Base-by-base conservation (phyloP, 2,329 filamentous ascomycete genomes). In the Aureobasidium pullulans region DNA sequence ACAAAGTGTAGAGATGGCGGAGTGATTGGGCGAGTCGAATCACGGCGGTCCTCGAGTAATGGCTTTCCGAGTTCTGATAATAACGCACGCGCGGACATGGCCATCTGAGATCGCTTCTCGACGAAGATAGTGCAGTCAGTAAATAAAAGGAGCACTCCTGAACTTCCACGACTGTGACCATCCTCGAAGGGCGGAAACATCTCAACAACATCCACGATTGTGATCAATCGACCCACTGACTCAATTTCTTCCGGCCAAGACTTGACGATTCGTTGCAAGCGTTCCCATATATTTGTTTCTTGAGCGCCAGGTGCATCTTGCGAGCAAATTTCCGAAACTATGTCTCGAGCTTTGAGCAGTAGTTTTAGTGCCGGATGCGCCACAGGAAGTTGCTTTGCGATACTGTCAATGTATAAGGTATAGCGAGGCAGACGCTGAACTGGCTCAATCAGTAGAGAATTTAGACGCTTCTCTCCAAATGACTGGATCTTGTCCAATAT, bases 281-380 rank as follows among this genome's bases (percentile, higher is more conserved):
- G 85, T 65, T 85, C 87, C 36, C 87, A 82, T 46, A 90, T 79
- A 65, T 89, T 88, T 9, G 86, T 85, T 65, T 90, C 88, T 67
- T 90, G 87, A 3, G 78, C 74, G 72, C 79, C 67, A 68, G 88
- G 70, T 76, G 88, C 81, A 67, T 96, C 93, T 75, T 96, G 86
- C 15, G 93, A 95, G 73, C 94, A 99, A 44, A 99, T 99, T 57
- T 96, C 94, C 19, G 92, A 91, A 65, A 99, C 91, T 57, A 96
- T 89, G 71, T 97, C 94, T 64, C 93, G 83, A 0, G 94, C 92
- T 70, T 90, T 92, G 43, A 96, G 82, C 75, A 99, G 86, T 2
- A 82, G 81, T 65, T 88, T 87, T 57, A 96, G 80, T 0, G 92
- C 92, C 2, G 91, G 89, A 70, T 97, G 92, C 8, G 88, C 85